These are phyloP conservation scores for Gyromitra esculenta DNA, from an alignment of 2,329 filamentous ascomycete genomes.

Conservation along the genomic window DNA sequence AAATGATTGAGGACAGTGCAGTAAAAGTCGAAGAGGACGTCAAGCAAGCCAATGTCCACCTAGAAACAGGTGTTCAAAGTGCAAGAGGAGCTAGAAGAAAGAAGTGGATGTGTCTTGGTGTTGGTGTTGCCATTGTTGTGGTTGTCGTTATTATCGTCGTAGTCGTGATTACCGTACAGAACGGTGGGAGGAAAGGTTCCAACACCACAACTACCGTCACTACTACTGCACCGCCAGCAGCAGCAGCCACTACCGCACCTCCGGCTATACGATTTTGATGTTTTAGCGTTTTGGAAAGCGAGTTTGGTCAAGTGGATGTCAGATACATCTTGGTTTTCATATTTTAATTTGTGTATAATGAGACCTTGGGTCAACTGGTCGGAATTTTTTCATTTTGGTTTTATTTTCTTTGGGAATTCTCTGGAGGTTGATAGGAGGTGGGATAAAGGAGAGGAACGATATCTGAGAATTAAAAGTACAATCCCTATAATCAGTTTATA, in stretches of 20 bases:
- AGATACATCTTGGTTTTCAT: conserved; percentile 5
- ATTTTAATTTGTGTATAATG: conserved; percentile 41
- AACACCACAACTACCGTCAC: conserved; percentile 17
- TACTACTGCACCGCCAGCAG: conserved; percentile 25
- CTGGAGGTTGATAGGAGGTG: conserved; percentile 1
- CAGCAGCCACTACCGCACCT: conserved; percentile 21
- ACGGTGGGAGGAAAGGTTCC: conserved; percentile 14
- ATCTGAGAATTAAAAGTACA: conserved; percentile 9
- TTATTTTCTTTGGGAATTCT: conserved; percentile 8
- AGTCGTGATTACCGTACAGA: conserved; percentile 43
- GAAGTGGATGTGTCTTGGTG: conserved; percentile 81
- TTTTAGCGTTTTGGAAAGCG: neutral
- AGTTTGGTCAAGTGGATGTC: neutral
- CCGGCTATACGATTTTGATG: conserved; percentile 39
- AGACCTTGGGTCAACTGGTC: conserved; percentile 38
- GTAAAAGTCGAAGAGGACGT: conserved; percentile 73
- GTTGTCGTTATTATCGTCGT: conserved; percentile 61
- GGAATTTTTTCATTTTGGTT: conserved; percentile 25
- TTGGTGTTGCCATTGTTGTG: conserved; percentile 61
- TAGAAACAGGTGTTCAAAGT: conserved; percentile 73
- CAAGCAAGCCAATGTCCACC: conserved; percentile 74
- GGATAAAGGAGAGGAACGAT: neutral
- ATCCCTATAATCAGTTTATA: neutral
- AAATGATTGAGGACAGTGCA: conserved; percentile 72
- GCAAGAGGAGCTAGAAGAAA: conserved; percentile 75